Conservation (phyloP, 768 basidiomycete genomes). For the Termitomyces sp. region DNA sequence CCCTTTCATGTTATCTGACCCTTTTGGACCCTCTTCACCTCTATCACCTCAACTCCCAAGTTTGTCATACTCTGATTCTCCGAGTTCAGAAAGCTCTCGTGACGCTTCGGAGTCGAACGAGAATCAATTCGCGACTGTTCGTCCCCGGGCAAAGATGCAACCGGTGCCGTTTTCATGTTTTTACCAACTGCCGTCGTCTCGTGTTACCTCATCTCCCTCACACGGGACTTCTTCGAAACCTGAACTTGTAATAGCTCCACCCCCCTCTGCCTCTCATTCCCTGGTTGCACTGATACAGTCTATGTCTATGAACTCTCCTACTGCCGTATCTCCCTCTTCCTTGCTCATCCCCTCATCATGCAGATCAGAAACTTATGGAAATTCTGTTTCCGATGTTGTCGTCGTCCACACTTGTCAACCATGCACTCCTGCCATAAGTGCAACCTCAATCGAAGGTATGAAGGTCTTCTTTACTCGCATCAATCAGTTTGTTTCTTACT, state of each 20-base stretch:
- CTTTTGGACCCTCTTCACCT: conserved; percentile 22
- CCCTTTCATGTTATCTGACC: conserved; percentile 24
- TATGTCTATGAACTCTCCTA: conserved; percentile 32
- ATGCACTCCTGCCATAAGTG: conserved; percentile 55
- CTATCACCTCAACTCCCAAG: conserved; percentile 23
- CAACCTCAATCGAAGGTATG: conserved; percentile 68
- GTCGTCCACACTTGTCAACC: conserved; percentile 63
- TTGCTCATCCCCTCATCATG: conserved; percentile 26
- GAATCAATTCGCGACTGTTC: conserved; percentile 21
- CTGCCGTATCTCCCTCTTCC: conserved; percentile 24
- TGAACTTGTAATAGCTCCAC: conserved; percentile 14
- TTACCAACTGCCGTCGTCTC: conserved; percentile 6
- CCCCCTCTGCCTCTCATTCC: conserved; percentile 20
- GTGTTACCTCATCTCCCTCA: conserved; percentile 11
- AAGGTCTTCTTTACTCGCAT: not conserved
- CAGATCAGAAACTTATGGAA: conserved; percentile 27
- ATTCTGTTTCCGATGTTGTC: conserved; percentile 29
- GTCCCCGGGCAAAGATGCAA: conserved; percentile 35
- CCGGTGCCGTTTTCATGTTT: conserved; percentile 20
- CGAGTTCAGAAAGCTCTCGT: conserved; percentile 14
- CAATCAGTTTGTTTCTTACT: conserved; percentile 6
- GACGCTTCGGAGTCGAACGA: conserved; percentile 10
- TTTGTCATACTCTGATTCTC: conserved; percentile 20
- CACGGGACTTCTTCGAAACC: conserved; percentile 17
- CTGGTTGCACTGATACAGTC: conserved; percentile 35